Base-by-base conservation (phyloP, 768 basidiomycete species). In the Trametes cingulata region DNA sequence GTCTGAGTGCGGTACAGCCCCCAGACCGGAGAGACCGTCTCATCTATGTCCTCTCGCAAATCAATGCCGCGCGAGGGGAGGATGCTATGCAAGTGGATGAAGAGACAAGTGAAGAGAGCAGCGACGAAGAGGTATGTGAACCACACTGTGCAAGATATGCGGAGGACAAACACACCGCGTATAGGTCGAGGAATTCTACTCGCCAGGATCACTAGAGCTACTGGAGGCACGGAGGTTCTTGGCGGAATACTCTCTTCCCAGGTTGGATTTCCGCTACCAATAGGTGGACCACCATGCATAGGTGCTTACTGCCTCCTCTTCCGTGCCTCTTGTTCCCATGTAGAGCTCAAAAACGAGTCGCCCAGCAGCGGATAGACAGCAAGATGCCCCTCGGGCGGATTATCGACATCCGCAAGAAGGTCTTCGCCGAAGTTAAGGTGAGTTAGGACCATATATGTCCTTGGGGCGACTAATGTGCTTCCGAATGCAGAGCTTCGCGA, bases 1-100 rank as follows among this genome's bases (percentile, higher is more conserved):
- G 56, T 42, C 52, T 68, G 39, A 45, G 61, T 62, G 58, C 46
- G 22, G 24, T 42, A 46, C 60, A 98, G 95, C 91, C 93, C 66
- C 94, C 95, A 69, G 97, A 99, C 78, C 83, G 96, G 65, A 79
- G 97, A 71, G 96, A 97, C 75, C 92, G 96, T 77, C 79, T 99
- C 65, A 95, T 93, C 67, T 93, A 95, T 74, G 88, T 98, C 1
- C 78, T 98, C 52, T 94, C 95, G 20, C 91, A 95, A 88, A 94
- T 95, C 61, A 90, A 91, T 73, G 87, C 89, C 6, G 92, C 91
- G 27, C 82, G 90, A 51, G 93, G 93, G 13, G 91, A 93, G 53
- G 90, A 93, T 66, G 79, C 82, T 6, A 85, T 87, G 81, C 83
- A 83, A 51, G 81, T 92, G 41, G 89, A 91, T 35, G 86, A 87